Conservation (phyloP, 2,329 filamentous ascomycete species). For the Nannizziopsis barbatae region DNA sequence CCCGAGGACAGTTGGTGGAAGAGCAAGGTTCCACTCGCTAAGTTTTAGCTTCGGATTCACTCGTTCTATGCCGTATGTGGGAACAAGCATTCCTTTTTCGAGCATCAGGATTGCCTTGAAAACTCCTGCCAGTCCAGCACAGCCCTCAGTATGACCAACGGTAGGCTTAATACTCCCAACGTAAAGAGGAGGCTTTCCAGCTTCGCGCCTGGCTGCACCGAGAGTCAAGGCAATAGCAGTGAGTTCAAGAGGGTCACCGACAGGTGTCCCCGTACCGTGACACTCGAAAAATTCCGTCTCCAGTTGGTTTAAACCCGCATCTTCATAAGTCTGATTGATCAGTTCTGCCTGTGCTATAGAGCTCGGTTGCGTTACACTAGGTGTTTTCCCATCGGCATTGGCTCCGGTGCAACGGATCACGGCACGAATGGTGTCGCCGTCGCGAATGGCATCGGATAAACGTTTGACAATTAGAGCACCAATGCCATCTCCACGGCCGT, state of each 20-base stretch:
- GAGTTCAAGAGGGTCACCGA: conserved; percentile 19
- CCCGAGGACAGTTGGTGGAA: too few species aligned
- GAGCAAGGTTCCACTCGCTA: too few species aligned
- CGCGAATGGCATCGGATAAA: conserved; percentile 35
- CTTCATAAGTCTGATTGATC: conserved; percentile 20
- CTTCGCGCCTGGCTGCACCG: too few species aligned
- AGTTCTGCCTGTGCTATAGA: conserved; percentile 17
- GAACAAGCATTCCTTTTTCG: too few species aligned
- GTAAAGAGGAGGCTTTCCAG: too few species aligned
- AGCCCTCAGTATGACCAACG: too few species aligned
- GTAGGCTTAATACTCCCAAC: too few species aligned
- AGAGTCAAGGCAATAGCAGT: background rate
- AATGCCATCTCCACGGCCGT: conserved; percentile 42
- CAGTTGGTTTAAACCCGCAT: conserved; percentile 14
- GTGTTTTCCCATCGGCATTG: conserved; percentile 28
- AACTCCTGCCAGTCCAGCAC: too few species aligned
- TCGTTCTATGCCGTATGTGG: too few species aligned
- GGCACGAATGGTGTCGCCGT: conserved; percentile 34
- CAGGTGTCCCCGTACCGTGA: conserved; percentile 32
- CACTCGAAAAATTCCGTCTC: conserved; percentile 19
- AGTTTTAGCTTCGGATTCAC: too few species aligned
- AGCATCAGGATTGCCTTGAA: too few species aligned
- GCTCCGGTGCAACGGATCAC: conserved; percentile 22
- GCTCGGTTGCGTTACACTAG: conserved; percentile 33
- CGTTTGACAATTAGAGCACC: conserved; percentile 40